Conservation (phyloP, 2,329 filamentous ascomycete species). For the Neonectria faginata region DNA sequence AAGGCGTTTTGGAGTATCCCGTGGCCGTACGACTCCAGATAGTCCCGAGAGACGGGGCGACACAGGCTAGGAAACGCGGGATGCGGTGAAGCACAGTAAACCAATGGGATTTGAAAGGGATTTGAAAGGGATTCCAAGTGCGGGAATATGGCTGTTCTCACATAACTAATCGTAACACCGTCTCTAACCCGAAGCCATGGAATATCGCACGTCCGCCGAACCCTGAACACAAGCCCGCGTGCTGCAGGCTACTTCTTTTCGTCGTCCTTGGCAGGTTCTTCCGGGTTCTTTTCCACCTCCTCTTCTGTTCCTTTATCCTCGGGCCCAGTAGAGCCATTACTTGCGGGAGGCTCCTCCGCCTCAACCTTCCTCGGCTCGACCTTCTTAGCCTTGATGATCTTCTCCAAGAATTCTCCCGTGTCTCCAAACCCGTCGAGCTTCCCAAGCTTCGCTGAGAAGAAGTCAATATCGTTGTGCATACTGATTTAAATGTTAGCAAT, state of each 20-base stretch:
- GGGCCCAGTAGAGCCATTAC: conserved; percentile 28
- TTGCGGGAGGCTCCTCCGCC: conserved; percentile 30
- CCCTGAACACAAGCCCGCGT: not conserved
- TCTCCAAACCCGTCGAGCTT: conserved; percentile 85
- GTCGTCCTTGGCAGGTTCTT: conserved; percentile 38
- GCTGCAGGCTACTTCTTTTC: conserved; percentile 34
- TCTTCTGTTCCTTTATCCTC: conserved; percentile 33
- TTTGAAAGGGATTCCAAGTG: conserved; percentile 13
- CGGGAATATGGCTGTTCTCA: conserved; percentile 22
- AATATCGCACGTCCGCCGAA: conserved; percentile 5
- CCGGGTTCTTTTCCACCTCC: conserved; percentile 26
- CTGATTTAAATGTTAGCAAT: conserved; percentile 58
- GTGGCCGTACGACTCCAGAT: not conserved
- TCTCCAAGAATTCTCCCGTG: conserved; percentile 75
- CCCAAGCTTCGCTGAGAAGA: conserved; percentile 76
- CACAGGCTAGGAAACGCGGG: not conserved
- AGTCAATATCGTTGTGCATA: conserved; percentile 80
- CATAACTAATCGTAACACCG: conserved; percentile 24
- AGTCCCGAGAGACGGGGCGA: not conserved
- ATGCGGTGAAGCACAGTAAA: conserved; percentile 1
- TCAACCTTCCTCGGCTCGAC: conserved; percentile 67
- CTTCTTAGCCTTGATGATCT: conserved; percentile 71
- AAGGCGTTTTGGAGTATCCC: conserved; percentile 11
- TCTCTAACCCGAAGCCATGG: conserved; percentile 6
- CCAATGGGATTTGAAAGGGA: conserved; percentile 3